phyloP scores from a whole-genome alignment of 768 basidiomycete genomes.

The Saitozyma sp. region DNA sequence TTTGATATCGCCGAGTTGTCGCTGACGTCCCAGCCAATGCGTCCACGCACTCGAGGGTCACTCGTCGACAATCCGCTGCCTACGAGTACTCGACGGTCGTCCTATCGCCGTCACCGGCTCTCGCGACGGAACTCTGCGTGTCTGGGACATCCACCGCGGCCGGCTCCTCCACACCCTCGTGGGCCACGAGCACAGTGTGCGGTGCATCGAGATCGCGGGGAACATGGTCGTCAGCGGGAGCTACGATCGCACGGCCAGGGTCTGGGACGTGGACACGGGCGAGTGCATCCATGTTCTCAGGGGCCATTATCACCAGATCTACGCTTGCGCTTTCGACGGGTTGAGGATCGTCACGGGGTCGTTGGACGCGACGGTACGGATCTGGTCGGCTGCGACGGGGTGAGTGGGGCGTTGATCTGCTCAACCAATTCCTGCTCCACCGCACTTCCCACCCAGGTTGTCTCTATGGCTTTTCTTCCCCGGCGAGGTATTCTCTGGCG shows the following conservation, averaged over 20 bases:
- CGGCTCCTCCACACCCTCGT: conserved; percentile 58
- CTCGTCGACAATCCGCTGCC: conserved; percentile 84
- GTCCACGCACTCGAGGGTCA: conserved; percentile 80
- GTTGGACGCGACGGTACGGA: conserved; percentile 87
- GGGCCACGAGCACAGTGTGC: conserved; percentile 78
- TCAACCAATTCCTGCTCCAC: conserved; percentile 65
- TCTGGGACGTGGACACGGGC: conserved; percentile 90
- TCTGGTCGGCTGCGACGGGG: conserved; percentile 88
- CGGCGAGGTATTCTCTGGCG: too few species aligned
- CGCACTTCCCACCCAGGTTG: too few species aligned
- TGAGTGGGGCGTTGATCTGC: conserved; percentile 70
- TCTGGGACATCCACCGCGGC: conserved; percentile 91
- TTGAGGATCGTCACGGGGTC: conserved; percentile 76
- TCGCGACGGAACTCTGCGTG: conserved; percentile 77
- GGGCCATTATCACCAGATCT: conserved; percentile 86
- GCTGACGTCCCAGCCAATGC: conserved; percentile 57
- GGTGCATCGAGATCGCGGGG: conserved; percentile 85
- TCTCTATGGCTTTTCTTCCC: too few species aligned
- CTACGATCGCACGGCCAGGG: conserved; percentile 83
- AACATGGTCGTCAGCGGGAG: conserved; percentile 84
- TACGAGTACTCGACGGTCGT: conserved; percentile 79
- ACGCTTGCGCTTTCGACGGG: conserved; percentile 88
- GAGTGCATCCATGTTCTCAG: conserved; percentile 75
- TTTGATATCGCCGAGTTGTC: background rate
- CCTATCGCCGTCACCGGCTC: conserved; percentile 90